A percentile compares a stretch with the other conserved stretches of the same genome.
Conservation (phyloP, 345 rosid genomes). For the Pistacia vera region DNA sequence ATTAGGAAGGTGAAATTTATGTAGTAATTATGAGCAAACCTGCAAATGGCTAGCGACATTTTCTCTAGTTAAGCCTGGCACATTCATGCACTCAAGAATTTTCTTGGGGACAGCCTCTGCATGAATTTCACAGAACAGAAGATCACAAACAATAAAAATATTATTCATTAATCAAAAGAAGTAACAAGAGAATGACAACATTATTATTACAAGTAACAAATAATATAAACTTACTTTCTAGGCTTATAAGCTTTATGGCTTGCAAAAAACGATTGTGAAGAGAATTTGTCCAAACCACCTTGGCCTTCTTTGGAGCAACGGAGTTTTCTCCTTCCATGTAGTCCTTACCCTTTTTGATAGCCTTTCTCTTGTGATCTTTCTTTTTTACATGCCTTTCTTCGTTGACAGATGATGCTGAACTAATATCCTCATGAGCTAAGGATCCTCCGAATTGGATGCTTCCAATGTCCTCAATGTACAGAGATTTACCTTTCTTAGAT, state of each 20-base stretch:
- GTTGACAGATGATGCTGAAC: slow-evolving; percentile 21
- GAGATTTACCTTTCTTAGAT: slow-evolving; percentile 39
- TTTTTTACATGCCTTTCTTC: neutral
- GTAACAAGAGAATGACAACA: no score
- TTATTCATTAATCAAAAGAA: neutral
- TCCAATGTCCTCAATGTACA: slow-evolving; percentile 15
- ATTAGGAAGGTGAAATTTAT: neutral
- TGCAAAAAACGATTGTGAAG: slow-evolving; percentile 67
- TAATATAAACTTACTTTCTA: slow-evolving; percentile 54
- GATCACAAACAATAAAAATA: neutral
- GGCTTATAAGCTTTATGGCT: slow-evolving; percentile 57
- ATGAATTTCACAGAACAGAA: slow-evolving; percentile 4
- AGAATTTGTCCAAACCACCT: slow-evolving; percentile 60
- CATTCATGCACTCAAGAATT: slow-evolving; percentile 69
- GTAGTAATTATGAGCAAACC: slow-evolving; percentile 37
- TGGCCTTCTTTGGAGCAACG: slow-evolving; percentile 42
- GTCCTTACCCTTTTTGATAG: slow-evolving; percentile 5
- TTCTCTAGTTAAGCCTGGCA: slow-evolving; percentile 74
- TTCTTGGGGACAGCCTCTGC: slow-evolving; percentile 82
- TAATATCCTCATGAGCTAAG: slow-evolving; percentile 11
- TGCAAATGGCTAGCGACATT: slow-evolving; percentile 81
- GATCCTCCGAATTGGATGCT: slow-evolving; percentile 8
- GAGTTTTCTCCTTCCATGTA: slow-evolving; percentile 19
- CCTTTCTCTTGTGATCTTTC: slow-evolving; percentile 15
- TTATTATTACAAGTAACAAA: neutral